Evolutionary conservation across 495 filamentous ascomycete species (phyloP), one percentile per base, ranked within the genome.

Genomic region (Penicillium lividum): DNA sequence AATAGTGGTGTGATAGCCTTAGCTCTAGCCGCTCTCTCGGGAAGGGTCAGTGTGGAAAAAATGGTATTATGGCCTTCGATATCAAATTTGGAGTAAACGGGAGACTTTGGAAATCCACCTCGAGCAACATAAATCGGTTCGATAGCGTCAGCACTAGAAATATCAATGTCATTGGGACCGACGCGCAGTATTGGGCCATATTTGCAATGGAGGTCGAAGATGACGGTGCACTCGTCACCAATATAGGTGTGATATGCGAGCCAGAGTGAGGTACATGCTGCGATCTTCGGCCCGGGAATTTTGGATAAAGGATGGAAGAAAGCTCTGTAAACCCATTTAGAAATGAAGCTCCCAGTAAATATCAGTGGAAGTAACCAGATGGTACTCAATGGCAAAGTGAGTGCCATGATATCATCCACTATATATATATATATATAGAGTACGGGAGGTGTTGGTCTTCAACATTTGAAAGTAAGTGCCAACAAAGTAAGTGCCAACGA

Each of bases 1-100:
- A 84, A 84, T 28, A 83, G 57, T 5, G 73, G 64, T 29, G 72
- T 61, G 13, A 84, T 80, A 16, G 79, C 73, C 54, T 80, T 82
- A 28, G 79, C 80, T 34, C 82, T 62, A 1, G 56, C 55, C 3
- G 72, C 67, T 25, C 81, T 68, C 56, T 79, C 69, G 0, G 66
- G 66, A 3, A 68, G 55, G 30, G 74, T 74, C 25, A 66, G 61
- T 1, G 74, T 72, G 3, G 78, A 81, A 68, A 85, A 84, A 7
- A 85, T 79, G n/a, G 78, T 79, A 22, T 61, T 58, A 54, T 77
- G 73, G 3, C 71, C 73, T 34, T 81, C 81, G 51, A 83, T 75
- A 52, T 83, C 77, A 61, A 83, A 83, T 53, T 83, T 84, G 8
- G 59, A 58, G 63, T 83, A 84, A 45, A 65, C 72, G 1, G 62